Conservation (phyloP, 2,329 filamentous ascomycete genomes). For the Aspergillus proliferans region DNA sequence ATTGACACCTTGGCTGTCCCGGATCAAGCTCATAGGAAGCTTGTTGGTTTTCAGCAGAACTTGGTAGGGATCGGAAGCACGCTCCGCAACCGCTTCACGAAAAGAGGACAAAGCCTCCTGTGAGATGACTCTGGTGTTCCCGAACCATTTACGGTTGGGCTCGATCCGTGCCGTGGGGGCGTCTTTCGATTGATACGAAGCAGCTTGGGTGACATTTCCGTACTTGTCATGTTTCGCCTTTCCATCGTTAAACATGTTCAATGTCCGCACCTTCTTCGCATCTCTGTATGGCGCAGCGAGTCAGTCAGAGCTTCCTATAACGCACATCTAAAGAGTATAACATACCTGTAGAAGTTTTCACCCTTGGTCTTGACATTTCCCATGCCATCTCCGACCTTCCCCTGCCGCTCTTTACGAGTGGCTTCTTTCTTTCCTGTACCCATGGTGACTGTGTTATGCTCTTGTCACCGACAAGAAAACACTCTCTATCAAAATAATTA, state of each 20-base stretch:
- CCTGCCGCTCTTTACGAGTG: constrained; percentile 73
- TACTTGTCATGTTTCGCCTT: constrained; percentile 73
- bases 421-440: constrained; percentile 90
- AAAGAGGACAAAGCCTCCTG: constrained; percentile 84
- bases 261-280: constrained; percentile 80
- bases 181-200: constrained; percentile 76
- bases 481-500: constrained; percentile 22
- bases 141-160: constrained; percentile 97
- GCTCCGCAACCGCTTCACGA: constrained; percentile 84
- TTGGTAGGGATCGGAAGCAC: constrained; percentile 82
- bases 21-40: constrained; percentile 89
- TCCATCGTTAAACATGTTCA: constrained; percentile 88
- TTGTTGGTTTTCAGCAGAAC: constrained; percentile 97
- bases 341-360: constrained; percentile 93
- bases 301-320: not conserved
- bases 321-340: not conserved
- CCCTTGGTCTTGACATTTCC: constrained; percentile 88
- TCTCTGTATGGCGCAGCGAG: constrained; percentile 31
- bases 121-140: constrained; percentile 82
- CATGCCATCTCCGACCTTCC: constrained; percentile 79
- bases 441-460: constrained; percentile 49
- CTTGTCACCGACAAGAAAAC: constrained; percentile 12
- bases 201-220: constrained; percentile 79
- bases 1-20: constrained; percentile 69
- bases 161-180: constrained; percentile 79